Evolutionary conservation across 2,329 filamentous ascomycete genomes (phyloP), one percentile per base, ranked within the genome.

Genomic region (Cylindrodendrum hubeiense): DNA sequence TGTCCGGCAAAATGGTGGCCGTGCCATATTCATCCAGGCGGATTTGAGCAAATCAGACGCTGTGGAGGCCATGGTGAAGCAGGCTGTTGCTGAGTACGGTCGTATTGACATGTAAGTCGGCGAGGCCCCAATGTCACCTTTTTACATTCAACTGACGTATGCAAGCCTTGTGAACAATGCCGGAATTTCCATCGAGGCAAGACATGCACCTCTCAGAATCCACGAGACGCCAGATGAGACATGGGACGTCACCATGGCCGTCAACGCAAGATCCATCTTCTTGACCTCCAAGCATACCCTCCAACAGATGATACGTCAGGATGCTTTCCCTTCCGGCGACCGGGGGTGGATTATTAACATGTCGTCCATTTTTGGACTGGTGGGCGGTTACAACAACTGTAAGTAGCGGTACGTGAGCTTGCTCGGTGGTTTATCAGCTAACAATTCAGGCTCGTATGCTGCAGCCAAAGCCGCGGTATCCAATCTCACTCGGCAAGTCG

Each of bases 311-410:
- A 74, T 86, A 12, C 75, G 76, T 7, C 87, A 89, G 65, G 75
- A 81, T 0, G 79, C 77, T 0, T 73, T 77, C 4, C 63, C 67
- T 2, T 73, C 67, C 3, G 81, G 83, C 17, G 80, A 84, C 49
- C 67, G 83, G 24, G 85, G 84, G 1, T 85, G 83, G 81, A 84
- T 86, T 52, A 79, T 86, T 44, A 86, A 86, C 56, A 81, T 83
- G 1, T 79, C 83, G 0, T 83, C 81, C 2, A 80, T 84, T 15
- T 75, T 79, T 37, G 84, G 83, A 0, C 62, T 82, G 0, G 77
- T 84, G 1, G 83, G 68, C 0, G 66, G 69, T 2, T 17, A 19
- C 0, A 24, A 47, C 24, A 78, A 78, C 70, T 46, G 71, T 74
- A 24, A 52, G 68, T 49, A 6, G 4, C 19, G 24, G 68, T 49